Conservation (phyloP, 768 basidiomycete species). For the Collybia sordida region DNA sequence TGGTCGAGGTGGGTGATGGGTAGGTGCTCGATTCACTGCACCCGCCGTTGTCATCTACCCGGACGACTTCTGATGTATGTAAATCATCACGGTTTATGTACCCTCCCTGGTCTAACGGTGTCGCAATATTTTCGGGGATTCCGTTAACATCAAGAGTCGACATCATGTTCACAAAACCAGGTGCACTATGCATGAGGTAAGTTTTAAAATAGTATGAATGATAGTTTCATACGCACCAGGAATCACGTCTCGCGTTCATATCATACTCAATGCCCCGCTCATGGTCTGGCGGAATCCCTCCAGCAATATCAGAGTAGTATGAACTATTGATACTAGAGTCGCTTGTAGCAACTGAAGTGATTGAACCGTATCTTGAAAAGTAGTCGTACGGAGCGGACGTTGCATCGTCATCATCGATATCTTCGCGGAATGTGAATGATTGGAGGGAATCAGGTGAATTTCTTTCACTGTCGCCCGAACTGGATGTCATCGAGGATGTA, state of each 20-base stretch:
- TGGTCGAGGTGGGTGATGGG: conserved; percentile 43
- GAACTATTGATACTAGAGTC: conserved; percentile 56
- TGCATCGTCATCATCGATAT: conserved; percentile 53
- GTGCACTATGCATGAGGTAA: conserved; percentile 23
- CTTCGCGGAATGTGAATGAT: conserved; percentile 47
- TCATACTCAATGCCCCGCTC: conserved; percentile 22
- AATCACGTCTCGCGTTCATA: conserved; percentile 32
- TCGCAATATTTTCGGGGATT: conserved; percentile 15
- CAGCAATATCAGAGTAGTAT: conserved; percentile 45
- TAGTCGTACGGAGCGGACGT: conserved; percentile 47
- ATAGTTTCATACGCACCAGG: conserved; percentile 36
- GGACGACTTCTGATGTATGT: conserved; percentile 6
- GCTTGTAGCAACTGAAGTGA: conserved; percentile 59
- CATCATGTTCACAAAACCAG: conserved; percentile 41
- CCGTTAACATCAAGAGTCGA: conserved; percentile 40
- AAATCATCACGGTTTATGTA: conserved; percentile 28
- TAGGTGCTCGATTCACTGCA: conserved; percentile 17
- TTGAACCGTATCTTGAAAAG: conserved; percentile 59
- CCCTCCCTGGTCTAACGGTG: conserved; percentile 9
- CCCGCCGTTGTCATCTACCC: conserved; percentile 5
- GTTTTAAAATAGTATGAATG: conserved; percentile 6
- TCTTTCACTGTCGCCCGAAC: conserved; percentile 49
- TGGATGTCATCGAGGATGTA: conserved; percentile 47
- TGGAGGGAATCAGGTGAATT: conserved; percentile 53
- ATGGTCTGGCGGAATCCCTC: conserved; percentile 21